These are phyloP conservation scores for Colletotrichum sp. DNA, from an alignment of 2,329 filamentous ascomycete species.

Conservation along the genomic window DNA sequence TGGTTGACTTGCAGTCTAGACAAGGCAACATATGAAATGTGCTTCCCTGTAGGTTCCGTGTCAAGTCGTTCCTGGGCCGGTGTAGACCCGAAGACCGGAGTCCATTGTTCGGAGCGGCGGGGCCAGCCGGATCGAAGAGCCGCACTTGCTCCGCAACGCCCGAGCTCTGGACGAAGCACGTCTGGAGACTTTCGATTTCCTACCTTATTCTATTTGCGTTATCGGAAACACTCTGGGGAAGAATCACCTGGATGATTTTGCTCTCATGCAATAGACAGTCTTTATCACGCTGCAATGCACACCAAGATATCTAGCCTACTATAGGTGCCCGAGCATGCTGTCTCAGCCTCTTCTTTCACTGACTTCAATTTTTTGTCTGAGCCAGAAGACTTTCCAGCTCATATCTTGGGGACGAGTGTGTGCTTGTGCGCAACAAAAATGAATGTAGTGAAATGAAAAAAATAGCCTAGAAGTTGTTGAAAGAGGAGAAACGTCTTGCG, in stretches of 20 bases:
- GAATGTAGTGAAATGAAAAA: background rate
- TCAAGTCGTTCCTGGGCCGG: background rate
- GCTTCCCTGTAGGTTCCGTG: background rate
- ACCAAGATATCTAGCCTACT: background rate
- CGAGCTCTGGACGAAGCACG: background rate
- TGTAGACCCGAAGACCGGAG: background rate
- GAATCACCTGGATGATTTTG: background rate
- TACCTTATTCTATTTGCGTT: background rate
- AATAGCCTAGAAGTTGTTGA: no score
- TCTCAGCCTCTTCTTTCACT: background rate
- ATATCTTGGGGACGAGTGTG: background rate
- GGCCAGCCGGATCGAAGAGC: background rate
- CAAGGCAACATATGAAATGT: background rate
- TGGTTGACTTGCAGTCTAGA: background rate
- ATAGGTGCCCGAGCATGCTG: background rate
- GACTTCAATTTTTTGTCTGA: background rate
- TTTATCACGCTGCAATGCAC: background rate
- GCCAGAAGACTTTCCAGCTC: background rate
- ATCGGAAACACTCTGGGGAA: background rate
- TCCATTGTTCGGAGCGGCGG: background rate
- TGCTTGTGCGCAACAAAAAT: background rate
- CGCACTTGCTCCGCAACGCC: background rate
- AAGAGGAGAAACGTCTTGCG: background rate
- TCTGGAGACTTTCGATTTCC: background rate
- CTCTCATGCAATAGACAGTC: background rate